These are phyloP conservation scores for Aristolochia fimbriata DNA, from an alignment of 164 flowering plant genomes.

Conservation along the genomic window DNA sequence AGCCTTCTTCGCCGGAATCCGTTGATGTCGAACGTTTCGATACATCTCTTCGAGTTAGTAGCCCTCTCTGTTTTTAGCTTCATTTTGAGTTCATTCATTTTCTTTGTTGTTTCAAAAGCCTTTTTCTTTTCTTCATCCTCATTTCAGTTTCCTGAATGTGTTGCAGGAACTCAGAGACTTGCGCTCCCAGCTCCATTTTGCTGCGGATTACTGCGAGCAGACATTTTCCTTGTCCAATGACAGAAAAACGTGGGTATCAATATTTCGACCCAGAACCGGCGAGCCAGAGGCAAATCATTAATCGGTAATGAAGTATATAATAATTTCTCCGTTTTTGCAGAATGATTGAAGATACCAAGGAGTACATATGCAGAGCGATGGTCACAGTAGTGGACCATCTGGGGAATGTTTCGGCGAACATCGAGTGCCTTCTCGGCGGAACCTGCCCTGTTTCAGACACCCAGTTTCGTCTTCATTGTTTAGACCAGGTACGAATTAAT, in stretches of 20 bases:
- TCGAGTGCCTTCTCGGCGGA: conserved; percentile 25
- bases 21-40: too few relatives aligned
- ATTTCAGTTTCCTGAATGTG: too few relatives aligned
- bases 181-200: conserved; percentile 63
- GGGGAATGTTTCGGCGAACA: conserved; percentile 55
- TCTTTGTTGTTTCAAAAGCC: too few relatives aligned
- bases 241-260: conserved; percentile 31
- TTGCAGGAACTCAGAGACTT: conserved; percentile 60
- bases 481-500: conserved; percentile 54
- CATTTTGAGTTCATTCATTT: too few relatives aligned
- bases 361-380: conserved; percentile 61
- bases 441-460: conserved; percentile 22
- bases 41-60: too few relatives aligned
- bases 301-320: background rate
- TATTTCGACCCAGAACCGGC: background rate
- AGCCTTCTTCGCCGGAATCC: too few relatives aligned
- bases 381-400: conserved; percentile 78
- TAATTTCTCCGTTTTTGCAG: conserved; percentile 26
- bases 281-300: background rate
- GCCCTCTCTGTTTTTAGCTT: too few relatives aligned
- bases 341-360: conserved; percentile 53
- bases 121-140: too few relatives aligned
- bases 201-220: conserved; percentile 64
- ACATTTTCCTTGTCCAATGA: conserved; percentile 39
- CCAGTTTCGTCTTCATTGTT: conserved; percentile 41